phyloP scores from a whole-genome alignment of 257 asterid genomes.

The Lycium ferocissimum region DNA sequence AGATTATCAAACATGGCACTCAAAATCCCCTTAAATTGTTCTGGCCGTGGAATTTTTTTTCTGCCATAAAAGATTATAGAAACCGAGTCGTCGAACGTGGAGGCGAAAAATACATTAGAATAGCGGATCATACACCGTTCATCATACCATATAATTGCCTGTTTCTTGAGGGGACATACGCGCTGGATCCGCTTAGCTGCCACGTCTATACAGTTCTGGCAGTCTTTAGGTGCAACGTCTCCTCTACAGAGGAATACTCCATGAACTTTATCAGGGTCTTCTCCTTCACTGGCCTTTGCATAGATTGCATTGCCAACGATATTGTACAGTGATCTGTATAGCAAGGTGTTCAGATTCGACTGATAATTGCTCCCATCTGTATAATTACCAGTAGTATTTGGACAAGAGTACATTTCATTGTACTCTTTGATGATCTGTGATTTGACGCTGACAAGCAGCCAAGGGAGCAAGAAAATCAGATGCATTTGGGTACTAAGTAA shows the following conservation, averaged over 20 bases:
- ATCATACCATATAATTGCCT: conserved; percentile 19
- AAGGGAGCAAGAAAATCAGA: not conserved
- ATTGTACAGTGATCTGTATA: not conserved
- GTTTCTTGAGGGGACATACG: not conserved
- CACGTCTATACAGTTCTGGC: not conserved
- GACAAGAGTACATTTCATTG: not conserved
- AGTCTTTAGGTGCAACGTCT: not conserved
- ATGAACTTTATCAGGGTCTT: not conserved
- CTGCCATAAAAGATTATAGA: too few species aligned
- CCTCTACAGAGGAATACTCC: conserved; percentile 11
- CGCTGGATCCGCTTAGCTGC: not conserved
- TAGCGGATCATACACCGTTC: conserved; percentile 2
- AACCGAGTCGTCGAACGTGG: not conserved
- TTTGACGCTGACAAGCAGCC: not conserved
- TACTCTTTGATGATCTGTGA: not conserved
- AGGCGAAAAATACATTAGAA: not conserved
- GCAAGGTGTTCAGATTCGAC: not conserved
- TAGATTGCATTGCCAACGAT: not conserved
- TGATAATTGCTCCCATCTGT: not conserved
- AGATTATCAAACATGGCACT: not conserved
- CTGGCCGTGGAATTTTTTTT: not conserved
- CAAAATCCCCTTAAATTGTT: not conserved
- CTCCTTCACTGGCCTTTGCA: conserved; percentile 2
- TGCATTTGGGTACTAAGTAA: not conserved
- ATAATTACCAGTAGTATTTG: not conserved